Conservation (phyloP, 179 eudicot genomes). For the Camellia oleifera region DNA sequence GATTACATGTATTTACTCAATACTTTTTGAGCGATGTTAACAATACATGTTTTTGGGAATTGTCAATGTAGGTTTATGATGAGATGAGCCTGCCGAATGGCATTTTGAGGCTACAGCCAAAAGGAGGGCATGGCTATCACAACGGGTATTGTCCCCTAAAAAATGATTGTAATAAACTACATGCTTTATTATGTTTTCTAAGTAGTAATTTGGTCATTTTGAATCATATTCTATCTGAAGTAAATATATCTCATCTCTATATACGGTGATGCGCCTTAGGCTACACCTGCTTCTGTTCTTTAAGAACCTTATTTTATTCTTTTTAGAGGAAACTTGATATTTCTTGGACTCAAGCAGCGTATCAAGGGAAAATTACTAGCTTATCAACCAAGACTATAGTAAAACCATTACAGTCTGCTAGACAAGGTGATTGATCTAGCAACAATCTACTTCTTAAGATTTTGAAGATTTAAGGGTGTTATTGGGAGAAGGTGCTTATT, state of each 20-base stretch:
- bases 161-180: slow-evolving; percentile 3
- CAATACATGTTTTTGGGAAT: background rate
- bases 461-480: background rate
- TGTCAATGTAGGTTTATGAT: slow-evolving; percentile 59
- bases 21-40: background rate
- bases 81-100: slow-evolving; percentile 99
- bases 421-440: background rate
- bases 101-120: slow-evolving; percentile 88
- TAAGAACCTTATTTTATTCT: background rate
- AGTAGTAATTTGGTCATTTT: background rate
- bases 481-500: background rate
- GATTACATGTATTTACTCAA: background rate
- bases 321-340: background rate
- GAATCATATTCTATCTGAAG: background rate
- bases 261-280: background rate
- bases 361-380: background rate
- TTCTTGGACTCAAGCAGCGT: background rate
- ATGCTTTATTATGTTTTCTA: background rate
- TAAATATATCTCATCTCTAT: background rate
- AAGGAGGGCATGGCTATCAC: slow-evolving; percentile 97
- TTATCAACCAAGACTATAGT: slow-evolving; percentile 5
- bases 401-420: background rate
- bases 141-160: slow-evolving; percentile 63
- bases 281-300: slow-evolving; percentile 6
- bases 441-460: background rate